phyloP scores from a whole-genome alignment of 495 filamentous ascomycete species.

The Evansstolkia leycettana region DNA sequence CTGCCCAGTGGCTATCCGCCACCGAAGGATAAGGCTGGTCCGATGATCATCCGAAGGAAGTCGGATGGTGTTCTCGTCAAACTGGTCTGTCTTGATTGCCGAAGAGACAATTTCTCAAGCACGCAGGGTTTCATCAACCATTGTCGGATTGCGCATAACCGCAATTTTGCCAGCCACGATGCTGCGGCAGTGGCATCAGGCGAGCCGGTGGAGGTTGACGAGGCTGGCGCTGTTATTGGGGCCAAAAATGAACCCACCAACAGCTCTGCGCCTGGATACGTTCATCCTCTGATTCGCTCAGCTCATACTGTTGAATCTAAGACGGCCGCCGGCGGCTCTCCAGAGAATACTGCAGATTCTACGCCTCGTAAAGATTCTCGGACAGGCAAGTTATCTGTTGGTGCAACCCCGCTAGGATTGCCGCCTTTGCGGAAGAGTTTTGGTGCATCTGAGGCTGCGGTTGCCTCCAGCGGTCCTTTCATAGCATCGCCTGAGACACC shows the following conservation, averaged over 20 bases:
- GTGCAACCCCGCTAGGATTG: neutral
- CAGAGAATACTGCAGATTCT: slow-evolving; percentile 23
- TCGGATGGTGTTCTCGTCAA: slow-evolving; percentile 55
- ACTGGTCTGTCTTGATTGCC: slow-evolving; percentile 80
- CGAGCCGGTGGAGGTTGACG: slow-evolving; percentile 61
- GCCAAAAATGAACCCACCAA: slow-evolving; percentile 34
- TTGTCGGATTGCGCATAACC: slow-evolving; percentile 85
- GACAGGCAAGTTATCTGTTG: neutral
- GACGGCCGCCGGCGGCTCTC: slow-evolving; percentile 29
- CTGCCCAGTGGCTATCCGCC: slow-evolving; percentile 60
- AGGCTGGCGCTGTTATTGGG: slow-evolving; percentile 41
- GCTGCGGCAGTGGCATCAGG: slow-evolving; percentile 85
- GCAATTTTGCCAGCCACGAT: slow-evolving; percentile 88
- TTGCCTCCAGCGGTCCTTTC: slow-evolving; percentile 11
- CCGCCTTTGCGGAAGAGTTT: neutral
- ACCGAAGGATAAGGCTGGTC: slow-evolving; percentile 52
- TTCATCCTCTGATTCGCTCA: slow-evolving; percentile 57
- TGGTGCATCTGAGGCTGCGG: neutral
- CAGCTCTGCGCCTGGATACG: slow-evolving; percentile 35
- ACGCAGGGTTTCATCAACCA: slow-evolving; percentile 98
- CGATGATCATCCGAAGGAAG: slow-evolving; percentile 47
- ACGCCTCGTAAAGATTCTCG: slow-evolving; percentile 21
- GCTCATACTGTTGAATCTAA: slow-evolving; percentile 44
- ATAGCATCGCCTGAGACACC: slow-evolving; percentile 55
- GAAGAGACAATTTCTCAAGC: slow-evolving; percentile 81